Evolutionary conservation across 352 stramenopile genomes (phyloP), one percentile per base, ranked within the genome.

Genomic region (Pythium pectinolyticum): DNA sequence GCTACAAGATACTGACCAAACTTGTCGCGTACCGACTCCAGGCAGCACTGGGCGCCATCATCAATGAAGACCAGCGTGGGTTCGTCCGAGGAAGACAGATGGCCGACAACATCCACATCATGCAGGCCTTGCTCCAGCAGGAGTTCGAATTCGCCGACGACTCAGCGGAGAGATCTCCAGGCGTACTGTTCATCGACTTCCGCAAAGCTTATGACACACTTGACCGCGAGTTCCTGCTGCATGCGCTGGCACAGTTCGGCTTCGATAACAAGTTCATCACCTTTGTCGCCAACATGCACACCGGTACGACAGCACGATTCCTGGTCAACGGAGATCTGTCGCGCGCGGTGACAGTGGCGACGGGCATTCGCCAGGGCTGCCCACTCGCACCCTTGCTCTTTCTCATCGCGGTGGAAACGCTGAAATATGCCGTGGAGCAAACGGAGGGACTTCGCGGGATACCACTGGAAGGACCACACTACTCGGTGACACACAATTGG

Each of bases 381-480:
- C 66, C 67, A 7, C 34, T 74, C 0, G 70, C 70, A 30, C 66
- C 65, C 0, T 37, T 77, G 1, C 50, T 73, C 5, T 74, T 77
- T n/a, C 48, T 77, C 8, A 24, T 77, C 0, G 70, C 61, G 10
- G 48, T 61, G 1, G 65, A 77, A 20, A 49, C 58, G 0, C 58
- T 77, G 0, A 53, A 59, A 17, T 25, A 67, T 0, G 61, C 57
- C 0, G 25, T 76, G 0, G 20, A 20, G 0, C 56, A 70, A 40
- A 47, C 47, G 0, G 20, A 34, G 1, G 28, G 37, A 0, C 10
- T 63, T 5, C 7, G 31, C 7, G 67, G 57, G 0, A 64, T 66
- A 22, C 17, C 10, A 5, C 22, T 70, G 2, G 0, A 22, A 11
- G 17, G 31, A 0, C 17, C 14, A 1, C 22, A 14, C 1, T 15